Percentiles rank a stretch among this genome's conserved stretches.
These are phyloP conservation scores for Crithidia acanthocephali DNA, from an alignment of 208 protist genomes.

Conservation along the genomic window DNA sequence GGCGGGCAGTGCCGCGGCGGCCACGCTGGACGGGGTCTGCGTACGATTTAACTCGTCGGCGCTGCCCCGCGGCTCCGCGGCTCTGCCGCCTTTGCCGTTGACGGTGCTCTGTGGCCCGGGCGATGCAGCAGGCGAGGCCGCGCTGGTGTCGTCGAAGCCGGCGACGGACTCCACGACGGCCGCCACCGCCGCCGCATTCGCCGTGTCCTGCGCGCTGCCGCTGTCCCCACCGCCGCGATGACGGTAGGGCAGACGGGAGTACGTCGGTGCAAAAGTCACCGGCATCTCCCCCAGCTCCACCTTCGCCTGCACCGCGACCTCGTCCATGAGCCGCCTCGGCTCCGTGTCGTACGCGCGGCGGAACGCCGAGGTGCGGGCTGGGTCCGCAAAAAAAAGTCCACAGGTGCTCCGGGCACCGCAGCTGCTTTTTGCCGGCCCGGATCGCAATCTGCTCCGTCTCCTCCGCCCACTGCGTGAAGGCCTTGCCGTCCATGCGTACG, in stretches of 20 bases:
- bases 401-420: conserved; percentile 55
- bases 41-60: conserved; percentile 2
- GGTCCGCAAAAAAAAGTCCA: conserved; percentile 51
- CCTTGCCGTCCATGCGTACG: conserved; percentile 57
- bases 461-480: conserved; percentile 39
- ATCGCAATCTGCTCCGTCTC: conserved; percentile 44
- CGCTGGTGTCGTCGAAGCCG: neutral
- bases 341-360: conserved; percentile 56
- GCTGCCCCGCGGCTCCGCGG: neutral
- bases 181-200: neutral
- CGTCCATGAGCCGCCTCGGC: conserved; percentile 51
- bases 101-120: too few species aligned
- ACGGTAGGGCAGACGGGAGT: conserved; percentile 42
- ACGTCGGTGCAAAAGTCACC: conserved; percentile 67
- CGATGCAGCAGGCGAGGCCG: too few species aligned
- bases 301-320: conserved; percentile 46
- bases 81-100: neutral
- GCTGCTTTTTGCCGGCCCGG: conserved; percentile 41
- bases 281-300: conserved; percentile 75
- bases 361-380: conserved; percentile 20
- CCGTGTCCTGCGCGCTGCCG: neutral
- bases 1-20: neutral
- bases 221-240: conserved; percentile 2
- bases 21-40: neutral
- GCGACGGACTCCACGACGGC: neutral